Conservation (phyloP, 495 filamentous ascomycete species). For the Penicillium bialowiezense region DNA sequence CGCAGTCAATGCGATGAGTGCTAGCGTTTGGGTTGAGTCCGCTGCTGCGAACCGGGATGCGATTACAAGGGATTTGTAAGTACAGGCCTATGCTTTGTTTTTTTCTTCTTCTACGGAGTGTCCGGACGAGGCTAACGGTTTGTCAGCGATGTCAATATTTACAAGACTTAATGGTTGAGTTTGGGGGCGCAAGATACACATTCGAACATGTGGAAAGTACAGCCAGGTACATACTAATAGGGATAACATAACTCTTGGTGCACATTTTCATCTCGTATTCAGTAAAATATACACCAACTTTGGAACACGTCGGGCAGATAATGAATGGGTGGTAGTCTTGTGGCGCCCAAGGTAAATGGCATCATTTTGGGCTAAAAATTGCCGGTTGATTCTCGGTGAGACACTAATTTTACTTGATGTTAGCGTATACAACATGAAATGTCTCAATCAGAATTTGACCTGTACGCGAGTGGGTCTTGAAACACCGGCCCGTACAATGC, state of each 20-base stretch:
- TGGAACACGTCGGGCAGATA: neutral
- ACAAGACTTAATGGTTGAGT: slow-evolving; percentile 6
- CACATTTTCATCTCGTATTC: neutral
- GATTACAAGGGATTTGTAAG: slow-evolving; percentile 37
- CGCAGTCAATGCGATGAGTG: slow-evolving; percentile 48
- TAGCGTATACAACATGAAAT: slow-evolving; percentile 1
- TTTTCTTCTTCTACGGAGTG: too few species aligned
- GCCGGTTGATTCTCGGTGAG: slow-evolving; percentile 7
- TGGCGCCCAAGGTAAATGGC: neutral
- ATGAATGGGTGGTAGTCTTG: neutral
- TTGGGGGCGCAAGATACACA: neutral
- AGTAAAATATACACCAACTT: too few species aligned
- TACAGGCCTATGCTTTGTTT: too few species aligned
- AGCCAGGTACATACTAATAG: neutral
- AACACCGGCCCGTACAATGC: neutral
- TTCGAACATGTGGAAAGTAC: neutral
- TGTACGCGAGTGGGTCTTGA: slow-evolving; percentile 3
- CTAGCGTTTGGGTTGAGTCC: slow-evolving; percentile 60
- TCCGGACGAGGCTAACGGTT: neutral
- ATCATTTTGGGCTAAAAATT: neutral
- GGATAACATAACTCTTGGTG: neutral
- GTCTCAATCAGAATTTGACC: slow-evolving; percentile 6
- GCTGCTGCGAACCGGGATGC: slow-evolving; percentile 49
- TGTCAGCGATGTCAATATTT: slow-evolving; percentile 14
- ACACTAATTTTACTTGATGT: neutral